Evolutionary conservation across 1,284 basidiomycete species (phyloP), one percentile per base, ranked within the genome.

Genomic region (Moesziomyces antarcticus): DNA sequence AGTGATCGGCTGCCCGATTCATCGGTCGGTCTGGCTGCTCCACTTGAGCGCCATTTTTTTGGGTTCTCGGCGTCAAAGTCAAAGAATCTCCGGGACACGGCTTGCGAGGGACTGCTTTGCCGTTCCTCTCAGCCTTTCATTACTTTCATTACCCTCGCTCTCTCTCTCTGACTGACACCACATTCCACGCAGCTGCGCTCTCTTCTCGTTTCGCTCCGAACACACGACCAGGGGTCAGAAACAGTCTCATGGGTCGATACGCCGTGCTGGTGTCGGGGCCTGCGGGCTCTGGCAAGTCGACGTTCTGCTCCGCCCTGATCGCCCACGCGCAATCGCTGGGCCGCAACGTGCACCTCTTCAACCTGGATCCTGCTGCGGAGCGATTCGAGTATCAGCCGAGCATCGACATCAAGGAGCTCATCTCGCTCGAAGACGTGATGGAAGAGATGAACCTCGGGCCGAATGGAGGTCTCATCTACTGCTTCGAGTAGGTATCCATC

Each of bases 241-340:
- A 18, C 24, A 43, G 20, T 14, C 16, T 24, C 21, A 80, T 80
- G 78, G 78, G 76, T 16, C 65, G 77, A 41, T 80, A 80, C 48
- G 78, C 78, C 6, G 70, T 80, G 18, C 58, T 80, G 21, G 78
- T 80, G 30, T 63, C 91, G 57, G 94, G 94, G 35, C 96, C 97
- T 51, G 97, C 97, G 0, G 97, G 97, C 43, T 94, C 96, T 8
- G 97, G 97, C 66, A 99, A 99, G 87, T 94, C 94, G 0, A 99
- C 97, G 0, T 97, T 99, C 83, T 93, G 93, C 81, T 88, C 89
- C 3, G 90, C 94, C 0, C 89, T 99, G 78, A 89, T 99, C 66
- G 94, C 93, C 3, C 96, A 99, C 86, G 90, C 98, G 6, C 90
- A 89, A 67, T 89, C 92, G 0, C 88, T 93, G 48, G 92, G 90